phyloP scores from a whole-genome alignment of 2,329 filamentous ascomycete species.

The Penicillium thymicola region DNA sequence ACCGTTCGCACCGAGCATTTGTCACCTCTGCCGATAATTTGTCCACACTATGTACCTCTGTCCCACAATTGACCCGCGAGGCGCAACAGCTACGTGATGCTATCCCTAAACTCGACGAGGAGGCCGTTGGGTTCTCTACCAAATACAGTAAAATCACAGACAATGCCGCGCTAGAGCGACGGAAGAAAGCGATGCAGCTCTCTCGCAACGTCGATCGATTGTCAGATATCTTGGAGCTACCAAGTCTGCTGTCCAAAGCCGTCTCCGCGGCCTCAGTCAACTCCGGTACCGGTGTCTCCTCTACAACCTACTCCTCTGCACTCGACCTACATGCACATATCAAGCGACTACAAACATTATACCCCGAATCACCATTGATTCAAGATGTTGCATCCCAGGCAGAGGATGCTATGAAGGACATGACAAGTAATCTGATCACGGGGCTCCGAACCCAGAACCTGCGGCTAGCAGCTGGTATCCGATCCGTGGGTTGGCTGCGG shows the following conservation, averaged over 20 bases:
- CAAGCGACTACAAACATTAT: constrained; percentile 75
- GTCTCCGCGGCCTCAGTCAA: constrained; percentile 45
- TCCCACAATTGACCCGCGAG: constrained; percentile 67
- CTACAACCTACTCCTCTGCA: constrained; percentile 78
- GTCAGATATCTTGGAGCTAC: constrained; percentile 86
- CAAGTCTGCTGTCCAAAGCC: constrained; percentile 76
- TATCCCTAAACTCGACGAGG: constrained; percentile 74
- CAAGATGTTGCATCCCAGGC: constrained; percentile 71
- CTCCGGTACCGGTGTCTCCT: constrained; percentile 39
- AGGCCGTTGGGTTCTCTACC: constrained; percentile 74
- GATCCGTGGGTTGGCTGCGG: constrained; percentile 87
- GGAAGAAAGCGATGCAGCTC: constrained; percentile 76
- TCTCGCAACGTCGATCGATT: constrained; percentile 84
- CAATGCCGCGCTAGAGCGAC: constrained; percentile 65
- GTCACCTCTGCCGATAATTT: constrained; percentile 78
- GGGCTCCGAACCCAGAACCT: constrained; percentile 73
- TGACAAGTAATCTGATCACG: constrained; percentile 78
- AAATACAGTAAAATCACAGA: constrained; percentile 74
- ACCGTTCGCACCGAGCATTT: constrained; percentile 80
- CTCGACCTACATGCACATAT: constrained; percentile 94
- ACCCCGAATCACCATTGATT: constrained; percentile 74
- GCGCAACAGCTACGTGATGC: constrained; percentile 65
- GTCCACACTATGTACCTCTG: constrained; percentile 64
- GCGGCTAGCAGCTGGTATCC: constrained; percentile 84
- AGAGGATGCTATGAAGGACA: constrained; percentile 80